These are phyloP conservation scores for Kazachstania martiniae DNA, from an alignment of 805 yeast species.

Conservation along the genomic window DNA sequence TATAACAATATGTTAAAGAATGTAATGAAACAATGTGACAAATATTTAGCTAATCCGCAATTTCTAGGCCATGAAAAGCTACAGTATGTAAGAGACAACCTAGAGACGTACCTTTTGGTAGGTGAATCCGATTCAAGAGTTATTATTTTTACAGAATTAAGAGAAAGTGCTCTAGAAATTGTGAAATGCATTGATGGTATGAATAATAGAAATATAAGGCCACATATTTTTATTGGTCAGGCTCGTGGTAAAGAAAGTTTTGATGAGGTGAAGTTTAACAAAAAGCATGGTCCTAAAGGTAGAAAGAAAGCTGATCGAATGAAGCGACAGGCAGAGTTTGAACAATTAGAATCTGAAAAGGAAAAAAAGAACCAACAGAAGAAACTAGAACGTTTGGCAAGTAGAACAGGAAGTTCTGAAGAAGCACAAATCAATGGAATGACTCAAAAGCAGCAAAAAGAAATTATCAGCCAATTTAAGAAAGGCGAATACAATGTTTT, in stretches of 20 bases:
- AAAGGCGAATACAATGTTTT: slow-evolving; percentile 63
- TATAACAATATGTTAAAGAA: slow-evolving; percentile 37
- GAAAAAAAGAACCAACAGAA: slow-evolving; percentile 25
- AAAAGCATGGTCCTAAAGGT: slow-evolving; percentile 36
- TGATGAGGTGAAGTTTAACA: slow-evolving; percentile 41
- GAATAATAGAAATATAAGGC: slow-evolving; percentile 33
- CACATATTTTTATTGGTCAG: slow-evolving; percentile 92
- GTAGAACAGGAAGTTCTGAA: slow-evolving; percentile 55
- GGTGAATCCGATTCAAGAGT: slow-evolving; percentile 50
- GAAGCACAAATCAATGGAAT: slow-evolving; percentile 73
- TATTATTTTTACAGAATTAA: slow-evolving; percentile 76
- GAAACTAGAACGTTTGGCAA: slow-evolving; percentile 26
- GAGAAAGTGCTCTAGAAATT: slow-evolving; percentile 87
- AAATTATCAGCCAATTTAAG: slow-evolving; percentile 63
- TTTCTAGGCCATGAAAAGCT: slow-evolving; percentile 65
- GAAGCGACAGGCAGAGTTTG: slow-evolving; percentile 26
- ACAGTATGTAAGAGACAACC: slow-evolving; percentile 44
- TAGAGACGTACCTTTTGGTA: slow-evolving; percentile 42
- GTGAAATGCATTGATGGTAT: slow-evolving; percentile 47
- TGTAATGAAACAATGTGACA: slow-evolving; percentile 37
- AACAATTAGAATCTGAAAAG: slow-evolving; percentile 21
- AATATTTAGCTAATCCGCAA: slow-evolving; percentile 28
- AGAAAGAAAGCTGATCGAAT: slow-evolving; percentile 30
- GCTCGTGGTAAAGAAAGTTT: slow-evolving; percentile 62
- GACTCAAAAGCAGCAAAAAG: slow-evolving; percentile 83